Evolutionary conservation across 306 rosid species (phyloP).

Genomic region (Begonia fuchsioides): DNA sequence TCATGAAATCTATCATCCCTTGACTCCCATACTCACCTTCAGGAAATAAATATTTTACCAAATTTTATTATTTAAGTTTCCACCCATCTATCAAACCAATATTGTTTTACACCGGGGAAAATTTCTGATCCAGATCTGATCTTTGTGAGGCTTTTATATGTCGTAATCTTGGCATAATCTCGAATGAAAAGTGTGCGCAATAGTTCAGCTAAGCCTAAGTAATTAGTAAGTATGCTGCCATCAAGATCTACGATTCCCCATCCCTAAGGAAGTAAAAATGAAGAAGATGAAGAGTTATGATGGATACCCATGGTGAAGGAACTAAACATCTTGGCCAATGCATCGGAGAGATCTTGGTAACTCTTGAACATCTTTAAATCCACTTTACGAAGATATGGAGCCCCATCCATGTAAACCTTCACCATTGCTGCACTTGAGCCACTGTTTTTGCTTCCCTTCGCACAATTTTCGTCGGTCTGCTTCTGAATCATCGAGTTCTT

Average conservation of each 20-base stretch:
- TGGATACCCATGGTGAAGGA: slow-evolving; percentile 61
- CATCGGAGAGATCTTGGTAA: slow-evolving; percentile 80
- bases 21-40: slow-evolving; percentile 87
- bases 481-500: slow-evolving; percentile 85
- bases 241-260: too few species aligned
- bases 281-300: not conserved
- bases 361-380: slow-evolving; percentile 81
- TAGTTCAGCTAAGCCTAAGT: too few species aligned
- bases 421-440: slow-evolving; percentile 35
- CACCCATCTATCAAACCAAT: not conserved
- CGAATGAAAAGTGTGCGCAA: too few species aligned
- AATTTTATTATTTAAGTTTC: not conserved
- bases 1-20: slow-evolving; percentile 99
- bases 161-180: too few species aligned
- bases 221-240: too few species aligned
- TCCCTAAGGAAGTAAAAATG: not conserved
- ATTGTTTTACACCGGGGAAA: not conserved
- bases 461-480: slow-evolving; percentile 15
- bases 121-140: not conserved
- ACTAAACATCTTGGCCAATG: slow-evolving; percentile 98
- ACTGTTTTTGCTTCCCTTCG: slow-evolving; percentile 23
- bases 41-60: slow-evolving; percentile 8
- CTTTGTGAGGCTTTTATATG: not conserved
- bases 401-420: slow-evolving; percentile 96
- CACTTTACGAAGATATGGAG: slow-evolving; percentile 97